Percentiles rank a stretch among this genome's conserved stretches.
These are phyloP conservation scores for Begonia peltatifolia DNA, from an alignment of 306 rosid species.

Conservation along the genomic window DNA sequence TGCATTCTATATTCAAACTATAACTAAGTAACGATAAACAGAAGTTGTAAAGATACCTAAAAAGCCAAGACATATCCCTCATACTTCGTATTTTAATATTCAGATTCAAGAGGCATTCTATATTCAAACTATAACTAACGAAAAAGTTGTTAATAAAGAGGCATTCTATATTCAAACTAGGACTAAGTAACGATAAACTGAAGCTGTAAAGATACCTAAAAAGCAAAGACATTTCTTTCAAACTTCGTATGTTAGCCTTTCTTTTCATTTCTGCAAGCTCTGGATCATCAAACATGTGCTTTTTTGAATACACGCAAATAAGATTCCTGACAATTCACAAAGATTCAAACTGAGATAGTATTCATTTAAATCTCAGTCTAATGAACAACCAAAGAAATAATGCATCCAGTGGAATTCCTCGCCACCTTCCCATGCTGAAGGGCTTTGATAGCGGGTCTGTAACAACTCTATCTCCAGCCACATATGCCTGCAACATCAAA, in stretches of 20 bases:
- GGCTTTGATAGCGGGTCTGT: slow-evolving; percentile 93
- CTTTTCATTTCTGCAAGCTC: slow-evolving; percentile 76
- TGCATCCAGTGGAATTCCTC: not conserved
- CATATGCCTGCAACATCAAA: slow-evolving; percentile 46
- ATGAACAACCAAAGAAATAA: not conserved
- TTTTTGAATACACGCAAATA: slow-evolving; percentile 94
- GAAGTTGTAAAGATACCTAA: not conserved
- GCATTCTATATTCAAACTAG: too few relatives aligned
- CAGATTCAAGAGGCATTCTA: too few relatives aligned
- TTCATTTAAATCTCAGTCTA: too few relatives aligned
- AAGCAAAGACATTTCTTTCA: slow-evolving; percentile 91
- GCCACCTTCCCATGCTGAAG: slow-evolving; percentile 94
- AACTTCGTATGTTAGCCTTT: slow-evolving; percentile 69
- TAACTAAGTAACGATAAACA: not conserved
- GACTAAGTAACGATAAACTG: too few relatives aligned
- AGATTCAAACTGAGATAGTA: not conserved
- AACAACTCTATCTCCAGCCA: slow-evolving; percentile 96
- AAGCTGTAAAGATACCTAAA: slow-evolving; percentile 47
- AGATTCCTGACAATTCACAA: slow-evolving; percentile 46
- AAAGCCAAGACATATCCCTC: too few relatives aligned
- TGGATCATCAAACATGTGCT: slow-evolving; percentile 87
- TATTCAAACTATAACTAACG: not conserved
- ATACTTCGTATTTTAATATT: too few relatives aligned
- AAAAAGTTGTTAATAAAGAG: too few relatives aligned
- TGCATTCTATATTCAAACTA: not conserved